A percentile compares a stretch with the other conserved stretches of the same genome.
These are phyloP conservation scores for Aspergillus saccharolyticus DNA, from an alignment of 495 filamentous ascomycete genomes.

Conservation along the genomic window DNA sequence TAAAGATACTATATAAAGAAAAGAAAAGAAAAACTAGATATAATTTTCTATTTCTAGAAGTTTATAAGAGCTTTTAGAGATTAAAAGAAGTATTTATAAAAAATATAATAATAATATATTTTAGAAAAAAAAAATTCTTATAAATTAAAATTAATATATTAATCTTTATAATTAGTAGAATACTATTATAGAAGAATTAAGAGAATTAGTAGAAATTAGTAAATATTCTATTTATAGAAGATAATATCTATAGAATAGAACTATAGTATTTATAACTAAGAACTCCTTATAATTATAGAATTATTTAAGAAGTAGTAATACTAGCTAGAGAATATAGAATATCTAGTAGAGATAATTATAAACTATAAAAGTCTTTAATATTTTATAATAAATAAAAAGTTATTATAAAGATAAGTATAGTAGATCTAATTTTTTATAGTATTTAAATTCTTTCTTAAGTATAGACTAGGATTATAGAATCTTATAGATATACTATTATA, in stretches of 20 bases:
- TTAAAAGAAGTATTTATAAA: conserved; percentile 1
- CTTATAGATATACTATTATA: conserved; percentile 1
- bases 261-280: conserved; percentile 2
- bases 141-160: not conserved
- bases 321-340: not conserved
- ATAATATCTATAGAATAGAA: not conserved
- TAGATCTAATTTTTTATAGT: conserved; percentile 1
- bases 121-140: not conserved
- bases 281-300: conserved; percentile 1
- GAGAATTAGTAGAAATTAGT: not conserved
- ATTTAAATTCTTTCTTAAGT: not conserved
- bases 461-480: not conserved
- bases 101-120: not conserved
- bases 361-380: conserved; percentile 1
- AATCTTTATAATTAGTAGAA: not conserved
- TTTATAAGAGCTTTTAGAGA: not conserved
- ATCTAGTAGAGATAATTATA: not conserved
- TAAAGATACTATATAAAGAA: not conserved
- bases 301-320: not conserved
- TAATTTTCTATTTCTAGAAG: not conserved
- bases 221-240: not conserved
- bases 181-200: conserved; percentile 1
- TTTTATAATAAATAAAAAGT: conserved; percentile 1
- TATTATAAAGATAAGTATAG: not conserved
- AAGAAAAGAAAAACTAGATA: not conserved